Conservation (phyloP, 2,329 filamentous ascomycete species). For the Phialophora expanda region DNA sequence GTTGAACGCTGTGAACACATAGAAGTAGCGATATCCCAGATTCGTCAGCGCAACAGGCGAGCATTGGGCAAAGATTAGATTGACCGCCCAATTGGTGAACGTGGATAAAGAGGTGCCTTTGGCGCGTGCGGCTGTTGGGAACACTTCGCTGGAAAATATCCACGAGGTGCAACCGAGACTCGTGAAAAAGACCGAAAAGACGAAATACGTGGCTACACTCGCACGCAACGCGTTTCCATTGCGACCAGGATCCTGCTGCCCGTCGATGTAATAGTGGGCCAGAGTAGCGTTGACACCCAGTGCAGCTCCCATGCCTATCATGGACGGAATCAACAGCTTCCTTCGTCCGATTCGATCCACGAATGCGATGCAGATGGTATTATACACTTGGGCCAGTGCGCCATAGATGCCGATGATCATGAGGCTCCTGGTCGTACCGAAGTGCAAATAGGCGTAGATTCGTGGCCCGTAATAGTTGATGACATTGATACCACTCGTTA, state of each 20-base stretch:
- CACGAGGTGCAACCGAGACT: slow-evolving; percentile 53
- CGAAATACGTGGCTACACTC: slow-evolving; percentile 56
- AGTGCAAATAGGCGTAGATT: slow-evolving; percentile 54
- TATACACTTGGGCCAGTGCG: slow-evolving; percentile 56
- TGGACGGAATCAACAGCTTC: slow-evolving; percentile 54
- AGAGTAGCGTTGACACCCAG: slow-evolving; percentile 51
- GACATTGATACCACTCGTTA: slow-evolving; percentile 55
- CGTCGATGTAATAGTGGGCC: slow-evolving; percentile 46
- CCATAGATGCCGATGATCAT: slow-evolving; percentile 60
- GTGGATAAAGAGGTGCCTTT: slow-evolving; percentile 53
- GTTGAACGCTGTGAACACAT: slow-evolving; percentile 57
- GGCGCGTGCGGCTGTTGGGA: slow-evolving; percentile 52
- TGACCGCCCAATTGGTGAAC: slow-evolving; percentile 54
- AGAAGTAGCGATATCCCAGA: slow-evolving; percentile 58
- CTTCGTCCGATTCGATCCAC: slow-evolving; percentile 57
- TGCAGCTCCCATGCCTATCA: slow-evolving; percentile 51
- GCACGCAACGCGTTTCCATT: slow-evolving; percentile 49
- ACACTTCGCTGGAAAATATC: slow-evolving; percentile 56
- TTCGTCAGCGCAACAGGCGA: slow-evolving; percentile 52
- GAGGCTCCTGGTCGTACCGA: slow-evolving; percentile 50
- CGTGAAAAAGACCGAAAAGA: slow-evolving; percentile 55
- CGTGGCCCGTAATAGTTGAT: slow-evolving; percentile 53
- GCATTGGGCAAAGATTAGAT: slow-evolving; percentile 58
- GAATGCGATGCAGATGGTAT: slow-evolving; percentile 53
- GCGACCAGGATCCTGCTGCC: slow-evolving; percentile 34